Evolutionary conservation across 1,284 basidiomycete species (phyloP), one percentile per base, ranked within the genome.

Genomic region (Microbotryomycetes sp.): DNA sequence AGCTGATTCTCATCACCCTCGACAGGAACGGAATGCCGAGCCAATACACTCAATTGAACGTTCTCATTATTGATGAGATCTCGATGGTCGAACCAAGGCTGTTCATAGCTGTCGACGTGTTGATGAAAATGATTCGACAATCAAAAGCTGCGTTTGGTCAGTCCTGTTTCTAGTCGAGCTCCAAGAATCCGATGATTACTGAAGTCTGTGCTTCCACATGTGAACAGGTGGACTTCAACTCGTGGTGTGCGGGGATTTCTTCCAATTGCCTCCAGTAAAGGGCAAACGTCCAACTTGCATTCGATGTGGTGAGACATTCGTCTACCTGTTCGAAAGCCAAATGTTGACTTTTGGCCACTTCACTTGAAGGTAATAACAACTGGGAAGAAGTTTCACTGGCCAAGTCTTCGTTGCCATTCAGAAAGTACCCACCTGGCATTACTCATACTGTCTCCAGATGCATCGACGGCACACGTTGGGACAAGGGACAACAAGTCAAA

Each of bases 171-270:
- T 45, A 28, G 16, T 30, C 5, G 3, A 4, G 12, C 3, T n/a
- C 6, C 28, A 30, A 19, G 19, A 19, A 31, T 28, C 19, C 0
- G 9, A 30, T 32, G 14, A 7, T 6, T 23, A 3, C 50, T 23
- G 19, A 36, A n/a, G 26, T 42, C 14, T 15, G 32, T 19, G 36
- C 9, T 19, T 6, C 9, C 3, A 30, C 4, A 26, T n/a, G 16
- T 6, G 4, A 4, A 15, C 51, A 66, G 64, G 66, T 29, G 66
- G 66, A 9, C 28, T 67, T 9, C 66, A 67, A 36, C 30, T 67
- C 60, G 53, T 66, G 48, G 60, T 68, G 3, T 66, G 47, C 6
- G 67, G 67, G 29, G 67, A 68, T 50, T 68, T 64, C 56, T 68
- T 64, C 47, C 67, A 68, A 29, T 52, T 42, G 36, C 36, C 36